Evolutionary conservation across 2,329 filamentous ascomycete species (phyloP), one percentile per base, ranked within the genome.

Genomic region (Aotearoamyces nothofagi): DNA sequence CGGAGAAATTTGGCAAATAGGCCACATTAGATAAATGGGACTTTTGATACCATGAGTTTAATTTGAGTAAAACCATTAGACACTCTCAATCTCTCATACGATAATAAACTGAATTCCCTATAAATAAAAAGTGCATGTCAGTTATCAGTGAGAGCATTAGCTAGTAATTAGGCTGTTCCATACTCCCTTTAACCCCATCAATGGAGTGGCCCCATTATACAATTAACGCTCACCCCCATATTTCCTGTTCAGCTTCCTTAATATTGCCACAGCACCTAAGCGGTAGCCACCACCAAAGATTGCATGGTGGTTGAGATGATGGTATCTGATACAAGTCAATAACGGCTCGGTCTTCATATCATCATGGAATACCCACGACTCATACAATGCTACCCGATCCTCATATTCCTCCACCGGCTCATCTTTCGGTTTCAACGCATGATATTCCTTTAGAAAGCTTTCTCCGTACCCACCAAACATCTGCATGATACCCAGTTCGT

Each of bases 391-490:
- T 15, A 92, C 56, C 11, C 87, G 63, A 52, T 94, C 86, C n/a
- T 78, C 73, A 59, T 81, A 93, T 58, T 96, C 86, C 8, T 66
- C 70, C 8, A 61, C 64, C 0, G 86, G 86, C 49, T 92, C 80
- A 6, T 78, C 75, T 56, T 78, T 92, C 1, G 78, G 78, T 26
- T 86, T 72, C 14, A 83, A 46, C 22, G 58, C 51, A 49, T 80
- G 69, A 49, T 94, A 96, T 47, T 90, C 81, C 17, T 63, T 63
- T 61, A 79, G 73, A 44, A 93, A 92, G 1, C 46, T 51, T 0
- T 51, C 43, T 1, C 73, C 73, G 52, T 92, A 93, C 0, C 87
- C 87, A 0, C 86, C 86, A 63, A 94, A 96, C 84, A 94, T 92
- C 29, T 67, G 69, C 84, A 94, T 94, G 40, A 92, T 93, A 1